These are phyloP conservation scores for Bromus sterilis DNA, from an alignment of 176 grass and related monocot genomes.

Conservation along the genomic window DNA sequence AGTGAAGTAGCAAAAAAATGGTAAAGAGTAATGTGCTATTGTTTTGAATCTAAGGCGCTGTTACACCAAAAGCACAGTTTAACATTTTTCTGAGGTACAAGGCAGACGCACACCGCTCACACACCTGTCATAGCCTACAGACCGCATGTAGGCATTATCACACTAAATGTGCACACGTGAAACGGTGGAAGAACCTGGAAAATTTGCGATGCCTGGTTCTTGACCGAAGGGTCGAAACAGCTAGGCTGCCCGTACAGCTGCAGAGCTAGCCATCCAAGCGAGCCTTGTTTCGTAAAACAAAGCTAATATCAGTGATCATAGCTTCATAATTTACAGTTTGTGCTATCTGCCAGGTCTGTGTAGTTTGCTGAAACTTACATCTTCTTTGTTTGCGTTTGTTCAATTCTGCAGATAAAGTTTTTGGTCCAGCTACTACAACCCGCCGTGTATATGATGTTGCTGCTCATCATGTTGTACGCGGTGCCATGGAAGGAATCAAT, in stretches of 20 bases:
- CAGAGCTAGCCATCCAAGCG: not conserved
- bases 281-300: not conserved
- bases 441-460: slow-evolving; percentile 85
- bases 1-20: not conserved
- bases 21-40: not conserved
- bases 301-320: not conserved
- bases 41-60: not conserved
- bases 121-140: not conserved
- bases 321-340: not conserved
- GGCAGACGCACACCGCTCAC: not conserved
- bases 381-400: not conserved
- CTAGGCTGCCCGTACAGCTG: not conserved
- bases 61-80: not conserved
- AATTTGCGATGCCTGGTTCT: not conserved
- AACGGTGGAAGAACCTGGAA: not conserved
- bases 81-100: not conserved
- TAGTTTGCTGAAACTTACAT: slow-evolving; percentile 7
- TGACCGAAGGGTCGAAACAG: not conserved
- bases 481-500: slow-evolving; percentile 99
- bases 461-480: slow-evolving; percentile 91
- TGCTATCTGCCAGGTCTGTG: not conserved
- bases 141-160: not conserved
- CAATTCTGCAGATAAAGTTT: slow-evolving; percentile 77
- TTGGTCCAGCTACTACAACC: slow-evolving; percentile 94
- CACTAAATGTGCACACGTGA: not conserved